These are phyloP conservation scores for Russula lepida DNA, from an alignment of 768 basidiomycete genomes.

Conservation along the genomic window DNA sequence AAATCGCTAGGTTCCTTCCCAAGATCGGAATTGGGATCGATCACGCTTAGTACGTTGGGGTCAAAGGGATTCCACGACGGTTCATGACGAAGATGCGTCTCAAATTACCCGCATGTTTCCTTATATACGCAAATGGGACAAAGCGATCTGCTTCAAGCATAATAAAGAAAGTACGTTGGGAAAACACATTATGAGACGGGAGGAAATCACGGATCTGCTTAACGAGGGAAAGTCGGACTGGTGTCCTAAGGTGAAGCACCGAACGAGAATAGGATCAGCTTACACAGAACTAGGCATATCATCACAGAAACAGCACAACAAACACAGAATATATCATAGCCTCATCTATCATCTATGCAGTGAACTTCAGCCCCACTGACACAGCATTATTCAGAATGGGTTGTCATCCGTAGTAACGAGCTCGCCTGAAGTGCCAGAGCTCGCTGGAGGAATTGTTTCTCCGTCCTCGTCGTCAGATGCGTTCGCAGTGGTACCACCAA, in stretches of 20 bases:
- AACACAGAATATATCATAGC: constrained; percentile 10
- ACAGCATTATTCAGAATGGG: constrained; percentile 46
- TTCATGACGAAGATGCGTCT: neutral
- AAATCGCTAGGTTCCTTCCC: neutral
- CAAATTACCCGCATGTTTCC: neutral
- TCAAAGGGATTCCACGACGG: neutral
- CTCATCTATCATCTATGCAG: constrained; percentile 13
- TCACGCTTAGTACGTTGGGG: neutral
- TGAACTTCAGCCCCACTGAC: neutral
- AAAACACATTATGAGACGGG: too few relatives aligned
- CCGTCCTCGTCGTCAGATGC: constrained; percentile 32
- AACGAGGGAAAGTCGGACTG: neutral
- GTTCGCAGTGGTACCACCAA: constrained; percentile 34
- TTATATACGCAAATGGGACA: neutral
- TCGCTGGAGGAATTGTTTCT: constrained; percentile 32
- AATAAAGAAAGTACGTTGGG: too few relatives aligned
- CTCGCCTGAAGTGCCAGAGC: constrained; percentile 27
- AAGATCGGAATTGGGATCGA: neutral
- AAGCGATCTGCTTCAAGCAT: too few relatives aligned
- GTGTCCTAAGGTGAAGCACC: constrained; percentile 3
- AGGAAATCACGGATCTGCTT: too few relatives aligned
- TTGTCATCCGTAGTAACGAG: constrained; percentile 52
- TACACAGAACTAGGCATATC: constrained; percentile 3
- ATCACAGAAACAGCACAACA: constrained; percentile 1
- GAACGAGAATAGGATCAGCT: neutral